These are phyloP conservation scores for Nicotiana tabacum DNA, from an alignment of 257 asterid genomes.

Conservation along the genomic window DNA sequence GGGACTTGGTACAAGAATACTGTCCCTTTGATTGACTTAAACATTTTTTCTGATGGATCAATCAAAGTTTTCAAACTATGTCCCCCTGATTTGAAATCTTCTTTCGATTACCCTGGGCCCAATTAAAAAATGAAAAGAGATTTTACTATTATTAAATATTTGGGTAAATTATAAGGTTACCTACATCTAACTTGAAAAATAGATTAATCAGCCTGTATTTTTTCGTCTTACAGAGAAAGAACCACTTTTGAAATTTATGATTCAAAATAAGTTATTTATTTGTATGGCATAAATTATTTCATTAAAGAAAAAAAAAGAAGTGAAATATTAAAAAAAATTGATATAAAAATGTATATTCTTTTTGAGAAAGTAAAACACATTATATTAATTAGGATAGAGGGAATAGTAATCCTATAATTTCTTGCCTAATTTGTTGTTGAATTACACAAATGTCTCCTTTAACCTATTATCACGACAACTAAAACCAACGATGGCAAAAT, in stretches of 20 bases:
- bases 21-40: conserved; percentile 1
- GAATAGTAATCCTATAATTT: too few species aligned
- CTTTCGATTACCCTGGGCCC: background rate
- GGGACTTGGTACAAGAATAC: conserved; percentile 10
- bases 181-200: background rate
- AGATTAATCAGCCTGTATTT: too few species aligned
- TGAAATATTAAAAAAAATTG: too few species aligned
- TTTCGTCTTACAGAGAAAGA: too few species aligned
- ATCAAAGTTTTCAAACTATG: conserved; percentile 5
- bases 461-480: background rate
- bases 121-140: background rate
- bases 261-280: too few species aligned
- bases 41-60: background rate
- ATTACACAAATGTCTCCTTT: background rate
- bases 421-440: too few species aligned
- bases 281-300: too few species aligned
- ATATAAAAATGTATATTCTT: too few species aligned
- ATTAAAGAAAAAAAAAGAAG: too few species aligned
- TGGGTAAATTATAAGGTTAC: background rate
- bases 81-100: conserved; percentile 8
- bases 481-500: background rate
- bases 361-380: too few species aligned
- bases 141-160: background rate
- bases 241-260: too few species aligned
- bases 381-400: too few species aligned